Base-by-base conservation (phyloP, 2,329 filamentous ascomycete species). In the Hypocrella siamensis region DNA sequence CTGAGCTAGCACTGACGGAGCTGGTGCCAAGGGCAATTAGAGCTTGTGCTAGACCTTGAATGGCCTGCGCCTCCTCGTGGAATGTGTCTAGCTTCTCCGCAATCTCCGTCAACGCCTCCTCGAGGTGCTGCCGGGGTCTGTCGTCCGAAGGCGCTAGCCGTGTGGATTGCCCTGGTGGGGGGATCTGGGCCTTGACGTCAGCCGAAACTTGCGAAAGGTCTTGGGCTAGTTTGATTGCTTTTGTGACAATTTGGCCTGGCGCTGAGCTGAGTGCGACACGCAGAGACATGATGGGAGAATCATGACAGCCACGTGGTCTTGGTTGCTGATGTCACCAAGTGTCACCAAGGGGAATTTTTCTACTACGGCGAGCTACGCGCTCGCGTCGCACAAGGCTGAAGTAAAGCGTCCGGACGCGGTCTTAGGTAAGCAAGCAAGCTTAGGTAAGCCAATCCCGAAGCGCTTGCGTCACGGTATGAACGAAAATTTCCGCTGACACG, bases 71-170 rank as follows among this genome's bases (percentile, higher is more conserved):
- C 15, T 26, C 25, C 15, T 26, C 25, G 8, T 26, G 25, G n/a
- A 26, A 26, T 11, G 6, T 14, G 25, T 26, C 25, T 26, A 26
- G 25, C 25, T 26, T 26, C 25, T 14, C 6, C n/a, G 25, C n/a
- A 26, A 14, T 26, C n/a, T 26, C 25, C 25, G 25, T 26, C n/a
- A 26, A 26, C n/a, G n/a, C 25, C 25, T 26, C 25, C 25, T 26
- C n/a, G n/a, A 14, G 25, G 15, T 6, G 25, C 25, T 26, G 25
- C n/a, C n/a, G 25, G 25, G 6, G 7, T 14, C n/a, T 14, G n/a
- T 26, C n/a, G n/a, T 26, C n/a, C 6, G 25, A 26, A 26, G 25
- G n/a, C n/a, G 7, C n/a, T 14, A 26, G 25, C 25, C 6, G 25
- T 26, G 25, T 26, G n/a, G 25, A 11, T 14, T 26, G 25, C 25